These are phyloP conservation scores for Globisporangium emineosum DNA, from an alignment of 352 stramenopile genomes.

Conservation along the genomic window DNA sequence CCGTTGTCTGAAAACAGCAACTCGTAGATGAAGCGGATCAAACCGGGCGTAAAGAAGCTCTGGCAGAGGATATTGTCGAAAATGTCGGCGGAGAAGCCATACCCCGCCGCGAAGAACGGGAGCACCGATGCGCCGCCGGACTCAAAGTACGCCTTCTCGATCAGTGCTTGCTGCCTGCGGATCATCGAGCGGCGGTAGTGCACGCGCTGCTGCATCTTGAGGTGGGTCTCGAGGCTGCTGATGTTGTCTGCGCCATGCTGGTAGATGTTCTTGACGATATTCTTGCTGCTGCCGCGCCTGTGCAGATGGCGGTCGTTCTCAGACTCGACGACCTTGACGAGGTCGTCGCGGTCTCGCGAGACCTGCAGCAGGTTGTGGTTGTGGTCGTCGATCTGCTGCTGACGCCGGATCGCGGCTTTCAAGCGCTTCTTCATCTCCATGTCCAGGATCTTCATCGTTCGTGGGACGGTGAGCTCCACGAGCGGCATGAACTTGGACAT, in stretches of 20 bases:
- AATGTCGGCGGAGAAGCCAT: constrained; percentile 56
- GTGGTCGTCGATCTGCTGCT: constrained; percentile 4
- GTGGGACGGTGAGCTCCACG: constrained; percentile 57
- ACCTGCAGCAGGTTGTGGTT: constrained; percentile 13
- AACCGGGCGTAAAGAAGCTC: constrained; percentile 60
- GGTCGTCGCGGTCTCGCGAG: constrained; percentile 7
- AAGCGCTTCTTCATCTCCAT: constrained; percentile 53
- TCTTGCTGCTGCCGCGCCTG: constrained; percentile 19
- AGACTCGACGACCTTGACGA: constrained; percentile 4
- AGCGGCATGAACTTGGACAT: constrained; percentile 49
- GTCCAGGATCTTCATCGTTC: constrained; percentile 70
- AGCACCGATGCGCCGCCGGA: constrained; percentile 38
- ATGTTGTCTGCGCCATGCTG: constrained; percentile 20
- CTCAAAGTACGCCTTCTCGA: constrained; percentile 38
- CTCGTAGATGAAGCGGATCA: constrained; percentile 61
- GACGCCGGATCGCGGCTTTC: constrained; percentile 11
- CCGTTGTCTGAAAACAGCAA: constrained; percentile 66
- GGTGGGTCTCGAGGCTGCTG: constrained; percentile 31
- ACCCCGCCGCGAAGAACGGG: constrained; percentile 65
- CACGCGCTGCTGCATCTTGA: constrained; percentile 41
- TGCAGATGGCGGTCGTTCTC: constrained; percentile 10
- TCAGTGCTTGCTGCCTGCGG: constrained; percentile 39
- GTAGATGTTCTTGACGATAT: constrained; percentile 17
- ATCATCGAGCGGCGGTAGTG: constrained; percentile 37
- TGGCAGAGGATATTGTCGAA: constrained; percentile 78